Conservation (phyloP, 2,329 filamentous ascomycete genomes). For the Cadophora luteo-olivacea region DNA sequence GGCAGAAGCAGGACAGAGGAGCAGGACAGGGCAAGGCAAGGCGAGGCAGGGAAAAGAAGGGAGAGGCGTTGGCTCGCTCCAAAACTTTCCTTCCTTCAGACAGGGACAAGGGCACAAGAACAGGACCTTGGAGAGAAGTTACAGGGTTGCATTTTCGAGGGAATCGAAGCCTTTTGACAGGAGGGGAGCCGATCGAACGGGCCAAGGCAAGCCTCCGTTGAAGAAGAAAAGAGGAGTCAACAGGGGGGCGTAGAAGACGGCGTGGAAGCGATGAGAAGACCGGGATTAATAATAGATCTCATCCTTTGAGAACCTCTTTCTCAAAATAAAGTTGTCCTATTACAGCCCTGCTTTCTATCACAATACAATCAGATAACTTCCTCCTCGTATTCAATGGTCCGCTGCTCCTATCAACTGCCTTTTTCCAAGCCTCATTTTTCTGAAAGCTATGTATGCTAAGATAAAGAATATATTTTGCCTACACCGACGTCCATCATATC, state of each 20-base stretch:
- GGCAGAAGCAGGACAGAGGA: neutral
- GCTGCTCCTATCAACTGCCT: neutral
- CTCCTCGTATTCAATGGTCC: neutral
- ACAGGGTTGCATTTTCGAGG: neutral
- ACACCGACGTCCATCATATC: neutral
- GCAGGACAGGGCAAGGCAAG: neutral
- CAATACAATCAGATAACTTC: neutral
- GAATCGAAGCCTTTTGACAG: conserved; percentile 5
- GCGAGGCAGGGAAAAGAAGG: conserved; percentile 1
- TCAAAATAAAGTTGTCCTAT: neutral
- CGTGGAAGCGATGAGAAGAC: conserved; percentile 7
- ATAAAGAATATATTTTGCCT: too few relatives aligned
- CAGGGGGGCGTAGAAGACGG: neutral
- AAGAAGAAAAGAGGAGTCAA: conserved; percentile 9
- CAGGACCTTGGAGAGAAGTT: neutral
- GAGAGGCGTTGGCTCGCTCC: neutral
- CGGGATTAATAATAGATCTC: neutral
- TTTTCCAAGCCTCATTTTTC: neutral
- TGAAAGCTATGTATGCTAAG: too few relatives aligned
- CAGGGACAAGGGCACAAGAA: conserved; percentile 10
- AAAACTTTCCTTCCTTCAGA: conserved; percentile 1
- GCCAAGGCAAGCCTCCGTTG: neutral
- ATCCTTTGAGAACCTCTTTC: neutral
- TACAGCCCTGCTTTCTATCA: neutral
- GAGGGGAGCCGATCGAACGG: neutral